phyloP scores from a whole-genome alignment of 176 grass and related monocot species.

The Leersia perrieri region DNA sequence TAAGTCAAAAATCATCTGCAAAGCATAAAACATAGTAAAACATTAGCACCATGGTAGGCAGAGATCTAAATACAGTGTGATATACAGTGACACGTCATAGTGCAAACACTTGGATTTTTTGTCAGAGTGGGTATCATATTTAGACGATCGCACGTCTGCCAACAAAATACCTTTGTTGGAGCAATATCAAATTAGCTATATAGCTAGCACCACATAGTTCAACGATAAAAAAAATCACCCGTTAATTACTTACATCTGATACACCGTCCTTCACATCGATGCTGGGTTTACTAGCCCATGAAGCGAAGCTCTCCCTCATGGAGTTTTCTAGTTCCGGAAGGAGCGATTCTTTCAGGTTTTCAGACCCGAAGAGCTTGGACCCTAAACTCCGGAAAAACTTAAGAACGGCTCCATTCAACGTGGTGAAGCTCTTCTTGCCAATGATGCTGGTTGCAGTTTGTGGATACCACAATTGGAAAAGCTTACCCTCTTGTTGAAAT shows the following conservation, averaged over 20 bases:
- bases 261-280: not conserved
- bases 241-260: not conserved
- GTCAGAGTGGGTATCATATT: too few species aligned
- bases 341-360: not conserved
- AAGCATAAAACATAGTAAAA: too few species aligned
- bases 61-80: too few species aligned
- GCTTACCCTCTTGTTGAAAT: conserved; percentile 19
- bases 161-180: too few species aligned
- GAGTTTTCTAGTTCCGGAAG: not conserved
- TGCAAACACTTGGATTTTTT: too few species aligned
- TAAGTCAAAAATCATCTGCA: conserved; percentile 25
- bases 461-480: conserved; percentile 14
- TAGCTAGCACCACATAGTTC: too few species aligned
- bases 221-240: not conserved
- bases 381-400: not conserved
- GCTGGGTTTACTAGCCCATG: not conserved
- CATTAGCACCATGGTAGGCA: too few species aligned
- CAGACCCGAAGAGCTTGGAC: conserved; percentile 7
- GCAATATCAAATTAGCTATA: too few species aligned
- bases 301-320: not conserved
- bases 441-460: not conserved
- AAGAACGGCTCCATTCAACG: not conserved
- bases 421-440: conserved; percentile 1
- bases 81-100: too few species aligned
- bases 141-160: too few species aligned